A percentile compares a stretch with the other conserved stretches of the same genome.
Conservation (phyloP, 2,329 filamentous ascomycete species). For the Alternaria panax region DNA sequence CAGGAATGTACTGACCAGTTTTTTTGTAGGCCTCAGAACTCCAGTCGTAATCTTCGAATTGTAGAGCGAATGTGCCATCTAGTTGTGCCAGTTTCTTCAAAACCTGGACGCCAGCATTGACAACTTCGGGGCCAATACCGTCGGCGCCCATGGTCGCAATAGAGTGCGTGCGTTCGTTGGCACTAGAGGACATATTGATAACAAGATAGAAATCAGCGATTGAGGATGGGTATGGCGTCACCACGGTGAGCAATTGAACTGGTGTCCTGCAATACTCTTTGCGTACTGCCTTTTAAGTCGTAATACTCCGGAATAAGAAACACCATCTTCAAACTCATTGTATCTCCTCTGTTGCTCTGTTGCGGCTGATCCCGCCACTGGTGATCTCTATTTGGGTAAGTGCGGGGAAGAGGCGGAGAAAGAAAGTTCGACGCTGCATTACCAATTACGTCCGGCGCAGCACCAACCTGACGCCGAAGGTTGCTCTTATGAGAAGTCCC, state of each 20-base stretch:
- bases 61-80: constrained; percentile 64
- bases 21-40: constrained; percentile 71
- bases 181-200: constrained; percentile 29
- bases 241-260: not conserved
- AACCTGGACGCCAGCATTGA: constrained; percentile 68
- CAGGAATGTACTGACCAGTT: constrained; percentile 70
- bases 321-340: not conserved
- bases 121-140: constrained; percentile 74
- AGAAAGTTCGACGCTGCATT: constrained; percentile 35
- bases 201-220: not conserved
- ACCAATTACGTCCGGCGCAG: not conserved
- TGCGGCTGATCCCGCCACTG: constrained; percentile 4
- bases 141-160: constrained; percentile 67
- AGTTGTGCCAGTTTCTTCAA: constrained; percentile 62
- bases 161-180: constrained; percentile 33
- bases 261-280: not conserved
- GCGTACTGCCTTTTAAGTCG: not conserved
- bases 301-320: not conserved
- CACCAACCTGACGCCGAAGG: not conserved
- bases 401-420: constrained; percentile 25
- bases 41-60: constrained; percentile 72
- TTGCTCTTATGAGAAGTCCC: constrained; percentile 28
- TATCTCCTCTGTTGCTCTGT: not conserved
- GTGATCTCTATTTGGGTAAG: constrained; percentile 2
- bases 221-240: not conserved